Percentiles rank a stretch among this genome's conserved stretches.
Evolutionary conservation across 1,139 yeast species (phyloP).

Genomic region (Geotrichum reessii): DNA sequence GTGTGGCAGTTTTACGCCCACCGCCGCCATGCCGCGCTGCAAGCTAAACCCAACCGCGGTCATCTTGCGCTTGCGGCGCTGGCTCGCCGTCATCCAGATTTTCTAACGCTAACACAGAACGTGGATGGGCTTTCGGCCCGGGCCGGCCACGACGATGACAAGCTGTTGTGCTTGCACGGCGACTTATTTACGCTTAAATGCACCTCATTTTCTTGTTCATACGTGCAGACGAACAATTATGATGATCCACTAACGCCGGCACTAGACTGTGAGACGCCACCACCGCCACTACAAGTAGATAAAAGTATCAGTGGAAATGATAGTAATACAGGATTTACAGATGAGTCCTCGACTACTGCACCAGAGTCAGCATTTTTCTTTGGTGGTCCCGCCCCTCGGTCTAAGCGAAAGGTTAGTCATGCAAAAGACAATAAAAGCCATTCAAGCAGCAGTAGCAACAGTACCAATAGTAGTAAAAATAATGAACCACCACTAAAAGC

Average conservation of each 20-base stretch:
- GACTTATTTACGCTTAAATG: constrained; percentile 66
- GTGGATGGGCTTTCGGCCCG: constrained; percentile 70
- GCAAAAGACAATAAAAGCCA: background rate
- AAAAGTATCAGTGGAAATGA: background rate
- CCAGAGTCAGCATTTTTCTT: constrained; percentile 7
- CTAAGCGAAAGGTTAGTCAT: background rate
- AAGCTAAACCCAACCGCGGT: constrained; percentile 66
- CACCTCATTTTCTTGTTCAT: constrained; percentile 69
- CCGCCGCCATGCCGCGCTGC: constrained; percentile 58
- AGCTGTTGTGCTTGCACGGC: constrained; percentile 69
- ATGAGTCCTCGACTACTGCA: constrained; percentile 6
- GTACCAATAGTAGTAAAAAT: background rate
- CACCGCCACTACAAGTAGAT: constrained; percentile 27
- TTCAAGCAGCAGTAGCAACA: background rate
- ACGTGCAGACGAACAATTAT: constrained; percentile 47
- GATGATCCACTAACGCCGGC: constrained; percentile 60
- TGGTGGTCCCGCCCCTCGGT: constrained; percentile 8
- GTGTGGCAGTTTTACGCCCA: constrained; percentile 87
- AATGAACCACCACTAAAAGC: constrained; percentile 7
- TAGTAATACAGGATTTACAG: background rate
- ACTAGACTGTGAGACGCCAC: constrained; percentile 39
- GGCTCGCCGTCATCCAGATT: constrained; percentile 36
- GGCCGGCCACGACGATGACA: constrained; percentile 52
- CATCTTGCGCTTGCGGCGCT: constrained; percentile 64
- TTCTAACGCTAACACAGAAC: constrained; percentile 71